Percentiles rank a stretch among this genome's conserved stretches.
Evolutionary conservation across 495 filamentous ascomycete genomes (phyloP).

Genomic region (Penicillium ochrochloron): DNA sequence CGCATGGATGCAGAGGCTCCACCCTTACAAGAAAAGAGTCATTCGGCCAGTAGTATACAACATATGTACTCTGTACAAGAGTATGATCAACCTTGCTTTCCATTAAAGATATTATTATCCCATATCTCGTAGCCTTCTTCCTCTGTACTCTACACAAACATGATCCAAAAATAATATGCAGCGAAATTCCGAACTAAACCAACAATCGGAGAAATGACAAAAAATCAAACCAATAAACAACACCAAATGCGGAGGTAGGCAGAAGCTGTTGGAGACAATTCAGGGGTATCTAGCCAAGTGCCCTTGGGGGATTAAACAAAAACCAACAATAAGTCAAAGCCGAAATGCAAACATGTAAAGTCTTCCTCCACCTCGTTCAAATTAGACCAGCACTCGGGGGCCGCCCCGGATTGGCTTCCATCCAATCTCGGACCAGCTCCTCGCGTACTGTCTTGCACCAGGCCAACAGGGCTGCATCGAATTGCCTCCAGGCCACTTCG

Average conservation of each 20-base stretch:
- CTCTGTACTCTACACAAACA: constrained; percentile 1
- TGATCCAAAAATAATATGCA: constrained; percentile 18
- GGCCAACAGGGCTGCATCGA: constrained; percentile 76
- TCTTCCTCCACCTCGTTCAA: constrained; percentile 16
- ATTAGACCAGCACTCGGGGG: constrained; percentile 36
- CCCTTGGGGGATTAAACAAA: constrained; percentile 19
- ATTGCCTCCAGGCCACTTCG: constrained; percentile 71
- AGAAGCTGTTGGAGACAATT: constrained; percentile 31
- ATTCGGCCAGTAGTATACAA: background rate
- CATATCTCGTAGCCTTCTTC: background rate
- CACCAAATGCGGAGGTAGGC: constrained; percentile 28
- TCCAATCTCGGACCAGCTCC: constrained; percentile 71
- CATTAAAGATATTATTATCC: background rate
- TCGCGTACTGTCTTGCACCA: constrained; percentile 80
- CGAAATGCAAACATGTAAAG: constrained; percentile 10
- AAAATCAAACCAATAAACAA: constrained; percentile 20
- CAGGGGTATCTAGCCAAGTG: constrained; percentile 42
- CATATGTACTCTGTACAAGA: too few species aligned
- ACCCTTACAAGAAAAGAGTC: background rate
- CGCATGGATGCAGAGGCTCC: constrained; percentile 8
- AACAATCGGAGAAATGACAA: constrained; percentile 20
- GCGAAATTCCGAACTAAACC: constrained; percentile 25
- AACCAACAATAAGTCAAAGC: background rate
- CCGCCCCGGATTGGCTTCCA: constrained; percentile 37
- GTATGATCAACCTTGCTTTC: too few species aligned